Conservation (phyloP, 176 grass and related monocot genomes). For the Bromus sterilis region DNA sequence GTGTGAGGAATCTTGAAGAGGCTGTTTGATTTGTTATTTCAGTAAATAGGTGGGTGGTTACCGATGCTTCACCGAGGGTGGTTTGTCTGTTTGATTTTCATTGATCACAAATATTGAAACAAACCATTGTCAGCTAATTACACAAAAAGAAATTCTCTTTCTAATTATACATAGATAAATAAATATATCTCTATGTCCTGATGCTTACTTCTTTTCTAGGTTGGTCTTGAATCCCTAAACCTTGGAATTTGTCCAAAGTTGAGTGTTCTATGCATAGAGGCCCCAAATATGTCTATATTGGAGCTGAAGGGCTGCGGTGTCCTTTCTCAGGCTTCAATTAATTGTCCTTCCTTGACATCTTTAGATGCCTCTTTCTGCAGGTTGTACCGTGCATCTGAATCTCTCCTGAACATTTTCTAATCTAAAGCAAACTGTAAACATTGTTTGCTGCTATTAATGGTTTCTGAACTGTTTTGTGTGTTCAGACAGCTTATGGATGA, state of each 20-base stretch:
- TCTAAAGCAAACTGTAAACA: neutral
- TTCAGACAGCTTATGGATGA: slow-evolving; percentile 77
- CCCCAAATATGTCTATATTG: slow-evolving; percentile 80
- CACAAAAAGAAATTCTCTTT: neutral
- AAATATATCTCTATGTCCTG: neutral
- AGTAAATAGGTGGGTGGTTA: neutral
- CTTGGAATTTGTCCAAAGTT: slow-evolving; percentile 93
- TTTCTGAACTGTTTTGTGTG: slow-evolving; percentile 26
- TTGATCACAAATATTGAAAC: neutral
- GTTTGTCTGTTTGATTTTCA: neutral
- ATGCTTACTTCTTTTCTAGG: slow-evolving; percentile 44
- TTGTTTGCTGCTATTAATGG: neutral
- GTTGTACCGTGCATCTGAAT: slow-evolving; percentile 28
- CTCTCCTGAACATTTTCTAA: neutral
- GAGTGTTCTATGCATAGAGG: slow-evolving; percentile 56
- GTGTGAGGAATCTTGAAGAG: neutral
- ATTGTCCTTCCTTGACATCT: slow-evolving; percentile 70
- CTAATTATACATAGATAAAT: neutral
- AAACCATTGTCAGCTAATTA: neutral
- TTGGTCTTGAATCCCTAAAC: slow-evolving; percentile 89
- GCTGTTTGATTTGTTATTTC: too few species aligned
- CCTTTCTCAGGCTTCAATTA: slow-evolving; percentile 71
- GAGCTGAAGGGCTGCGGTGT: slow-evolving; percentile 92
- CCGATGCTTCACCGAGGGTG: neutral
- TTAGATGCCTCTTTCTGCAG: slow-evolving; percentile 99